Evolutionary conservation across 352 stramenopile species (phyloP).

Genomic region (Halophytophthora batemanensis): DNA sequence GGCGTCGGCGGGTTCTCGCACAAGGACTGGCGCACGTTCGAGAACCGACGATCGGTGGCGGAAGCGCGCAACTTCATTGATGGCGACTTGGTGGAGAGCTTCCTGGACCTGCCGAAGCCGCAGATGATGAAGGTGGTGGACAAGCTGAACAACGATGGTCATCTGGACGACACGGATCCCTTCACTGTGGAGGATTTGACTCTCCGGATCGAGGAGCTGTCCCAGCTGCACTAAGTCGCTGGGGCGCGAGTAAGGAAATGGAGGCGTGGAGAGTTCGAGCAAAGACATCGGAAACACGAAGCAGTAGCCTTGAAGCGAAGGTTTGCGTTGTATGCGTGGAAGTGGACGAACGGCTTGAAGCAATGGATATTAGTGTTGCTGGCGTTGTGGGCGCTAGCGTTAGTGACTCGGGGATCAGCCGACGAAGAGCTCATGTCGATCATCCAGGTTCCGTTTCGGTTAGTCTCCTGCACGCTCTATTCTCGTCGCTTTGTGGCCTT

Average conservation of each 20-base stretch:
- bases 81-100: constrained; percentile 94
- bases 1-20: constrained; percentile 92
- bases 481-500: neutral
- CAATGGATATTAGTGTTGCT: too few species aligned
- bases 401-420: too few species aligned
- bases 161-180: constrained; percentile 57
- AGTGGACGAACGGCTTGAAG: too few species aligned
- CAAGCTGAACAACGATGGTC: constrained; percentile 88
- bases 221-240: constrained; percentile 59
- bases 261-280: too few species aligned
- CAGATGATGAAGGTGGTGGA: constrained; percentile 91
- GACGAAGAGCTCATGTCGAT: too few species aligned
- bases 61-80: constrained; percentile 94
- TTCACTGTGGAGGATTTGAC: constrained; percentile 69
- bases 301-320: too few species aligned
- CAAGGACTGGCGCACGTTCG: constrained; percentile 92
- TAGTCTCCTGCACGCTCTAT: neutral
- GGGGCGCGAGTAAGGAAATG: neutral
- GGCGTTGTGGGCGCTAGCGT: too few species aligned
- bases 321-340: too few species aligned
- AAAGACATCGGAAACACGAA: too few species aligned
- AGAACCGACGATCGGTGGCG: constrained; percentile 80
- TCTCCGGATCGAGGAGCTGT: constrained; percentile 71
- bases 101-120: constrained; percentile 90
- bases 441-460: neutral